Base-by-base conservation (phyloP, 768 basidiomycete species). In the Myochromella boudieri region DNA sequence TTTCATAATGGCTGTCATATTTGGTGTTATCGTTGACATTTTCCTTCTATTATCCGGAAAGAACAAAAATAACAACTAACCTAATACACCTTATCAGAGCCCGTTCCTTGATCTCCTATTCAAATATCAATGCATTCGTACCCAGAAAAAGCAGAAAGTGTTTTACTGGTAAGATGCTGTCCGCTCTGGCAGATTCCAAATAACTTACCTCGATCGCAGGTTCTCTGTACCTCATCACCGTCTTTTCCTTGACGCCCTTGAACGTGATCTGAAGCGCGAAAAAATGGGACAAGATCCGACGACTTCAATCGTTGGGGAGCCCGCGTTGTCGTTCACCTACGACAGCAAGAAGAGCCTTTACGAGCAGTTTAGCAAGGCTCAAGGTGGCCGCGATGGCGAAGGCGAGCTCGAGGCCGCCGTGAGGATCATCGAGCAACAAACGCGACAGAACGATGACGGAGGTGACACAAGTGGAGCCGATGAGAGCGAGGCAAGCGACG, bases 61-160 rank as follows among this genome's bases (percentile, higher is more conserved):
- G n/a, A n/a, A n/a, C n/a, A n/a, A n/a, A n/a, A n/a, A n/a, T n/a
- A n/a, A n/a, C n/a, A n/a, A n/a, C n/a, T n/a, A n/a, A n/a, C n/a
- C n/a, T 42, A 2, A 17, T n/a, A 42, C 29, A 25, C 32, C 63
- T 83, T 29, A 20, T 11, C 60, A 95, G 94, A 90, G 91, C 37
- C 87, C 89, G 0, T 95, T 97, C 69, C 75, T 97, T 14, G 95
- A 97, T 57, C 77, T 95, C 21, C 70, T 97, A 8, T 97, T 97
- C 81, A 94, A 95, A 66, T 94, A 90, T 58, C 92, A 95, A 62
- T 95, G 94, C 63, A 97, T 97, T 55, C 83, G 95, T 29, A 97
- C 95, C 1, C 95, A 97, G 65, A 97, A 97, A 78, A 97, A 97
- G 71, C 95, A 95, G 71, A 94, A 97, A 66, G 95, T 97, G n/a